Evolutionary conservation across 2,329 filamentous ascomycete species (phyloP).

Genomic region (Nemania sp.): DNA sequence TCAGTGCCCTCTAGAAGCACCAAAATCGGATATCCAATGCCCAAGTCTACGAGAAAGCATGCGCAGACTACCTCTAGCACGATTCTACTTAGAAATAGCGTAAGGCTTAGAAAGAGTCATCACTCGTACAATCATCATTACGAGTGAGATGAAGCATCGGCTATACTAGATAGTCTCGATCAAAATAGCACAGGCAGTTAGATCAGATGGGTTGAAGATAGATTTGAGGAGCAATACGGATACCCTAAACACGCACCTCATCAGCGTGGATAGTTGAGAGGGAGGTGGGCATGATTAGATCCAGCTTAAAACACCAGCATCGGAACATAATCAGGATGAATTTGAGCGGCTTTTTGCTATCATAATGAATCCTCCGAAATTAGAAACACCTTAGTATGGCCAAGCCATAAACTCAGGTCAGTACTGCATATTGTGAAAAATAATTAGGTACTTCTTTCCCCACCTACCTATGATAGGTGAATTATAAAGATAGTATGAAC

Average conservation of each 20-base stretch:
- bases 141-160: neutral
- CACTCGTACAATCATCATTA: neutral
- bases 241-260: neutral
- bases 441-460: too few species aligned
- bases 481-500: neutral
- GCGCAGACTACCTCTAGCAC: neutral
- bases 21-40: neutral
- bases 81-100: neutral
- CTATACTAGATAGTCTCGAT: neutral
- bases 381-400: neutral
- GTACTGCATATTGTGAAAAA: too few species aligned
- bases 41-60: neutral
- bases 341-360: neutral
- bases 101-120: neutral
- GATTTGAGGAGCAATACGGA: neutral
- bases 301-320: neutral
- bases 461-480: too few species aligned
- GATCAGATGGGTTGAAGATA: neutral
- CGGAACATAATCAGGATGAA: neutral
- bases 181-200: neutral
- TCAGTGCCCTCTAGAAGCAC: conserved; percentile 12
- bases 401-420: neutral
- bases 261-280: neutral
- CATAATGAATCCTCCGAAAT: neutral
- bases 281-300: neutral